Evolutionary conservation across 495 filamentous ascomycete genomes (phyloP).

Genomic region (Xylona heveae): DNA sequence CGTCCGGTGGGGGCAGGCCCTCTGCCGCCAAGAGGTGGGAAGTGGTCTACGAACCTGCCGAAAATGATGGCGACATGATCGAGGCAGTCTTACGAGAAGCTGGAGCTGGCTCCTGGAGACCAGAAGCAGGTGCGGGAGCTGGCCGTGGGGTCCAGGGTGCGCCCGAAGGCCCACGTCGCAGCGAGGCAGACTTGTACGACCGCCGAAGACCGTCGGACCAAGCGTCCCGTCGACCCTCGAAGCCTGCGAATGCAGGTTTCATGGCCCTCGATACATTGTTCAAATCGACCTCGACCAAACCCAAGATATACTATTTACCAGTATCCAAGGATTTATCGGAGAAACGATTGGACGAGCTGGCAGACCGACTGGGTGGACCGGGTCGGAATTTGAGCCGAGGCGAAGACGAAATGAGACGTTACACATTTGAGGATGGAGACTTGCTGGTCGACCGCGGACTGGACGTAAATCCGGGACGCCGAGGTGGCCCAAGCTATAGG

Average conservation of each 20-base stretch:
- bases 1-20: constrained; percentile 14
- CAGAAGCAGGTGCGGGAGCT: constrained; percentile 16
- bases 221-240: not conserved
- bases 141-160: constrained; percentile 8
- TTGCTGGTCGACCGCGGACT: constrained; percentile 52
- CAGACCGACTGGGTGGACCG: constrained; percentile 21
- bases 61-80: constrained; percentile 15
- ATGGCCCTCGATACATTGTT: constrained; percentile 32
- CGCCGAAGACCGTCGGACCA: not conserved
- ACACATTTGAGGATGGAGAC: constrained; percentile 56
- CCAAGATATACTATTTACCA: constrained; percentile 46
- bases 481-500: constrained; percentile 18
- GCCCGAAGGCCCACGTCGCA: constrained; percentile 7
- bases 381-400: constrained; percentile 14
- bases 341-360: constrained; percentile 45
- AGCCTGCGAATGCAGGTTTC: constrained; percentile 1
- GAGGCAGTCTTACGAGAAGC: constrained; percentile 16
- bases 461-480: constrained; percentile 29
- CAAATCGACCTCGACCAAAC: constrained; percentile 37
- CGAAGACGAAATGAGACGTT: constrained; percentile 43
- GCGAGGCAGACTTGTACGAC: not conserved
- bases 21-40: constrained; percentile 40
- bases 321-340: constrained; percentile 30
- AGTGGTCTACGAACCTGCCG: constrained; percentile 36
- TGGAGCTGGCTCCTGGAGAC: constrained; percentile 7